Conservation (phyloP, 768 basidiomycete genomes). For the Pleurotus giganteus region DNA sequence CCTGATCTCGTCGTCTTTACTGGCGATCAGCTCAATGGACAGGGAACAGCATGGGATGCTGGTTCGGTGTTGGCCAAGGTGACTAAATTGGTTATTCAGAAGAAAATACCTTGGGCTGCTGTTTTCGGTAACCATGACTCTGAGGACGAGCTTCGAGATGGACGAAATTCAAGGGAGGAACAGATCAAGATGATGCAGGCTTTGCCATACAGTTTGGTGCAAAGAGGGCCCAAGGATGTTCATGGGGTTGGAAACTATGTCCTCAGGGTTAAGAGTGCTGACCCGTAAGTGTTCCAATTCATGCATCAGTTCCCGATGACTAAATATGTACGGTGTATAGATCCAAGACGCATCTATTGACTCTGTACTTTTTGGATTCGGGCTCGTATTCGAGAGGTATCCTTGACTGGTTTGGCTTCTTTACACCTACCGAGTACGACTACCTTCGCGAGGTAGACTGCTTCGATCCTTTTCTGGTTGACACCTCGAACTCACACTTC, state of each 20-base stretch:
- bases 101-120: conserved; percentile 84
- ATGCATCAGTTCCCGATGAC: not conserved
- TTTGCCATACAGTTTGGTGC: conserved; percentile 83
- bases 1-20: conserved; percentile 91
- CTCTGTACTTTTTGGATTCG: conserved; percentile 90
- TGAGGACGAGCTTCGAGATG: conserved; percentile 32
- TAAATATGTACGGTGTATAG: conserved; percentile 31
- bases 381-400: conserved; percentile 68
- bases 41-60: conserved; percentile 86
- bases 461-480: not conserved
- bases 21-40: conserved; percentile 94
- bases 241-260: conserved; percentile 94
- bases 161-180: conserved; percentile 54
- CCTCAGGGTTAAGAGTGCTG: conserved; percentile 79
- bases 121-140: conserved; percentile 96
- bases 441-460: conserved; percentile 66
- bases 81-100: conserved; percentile 68
- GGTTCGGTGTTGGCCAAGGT: conserved; percentile 90
- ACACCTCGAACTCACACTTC: not conserved
- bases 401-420: conserved; percentile 60
- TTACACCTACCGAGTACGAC: conserved; percentile 77
- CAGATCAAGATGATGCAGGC: conserved; percentile 72
- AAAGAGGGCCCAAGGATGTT: conserved; percentile 77
- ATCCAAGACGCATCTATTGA: conserved; percentile 85
- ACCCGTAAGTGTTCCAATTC: conserved; percentile 55